Evolutionary conservation across 495 filamentous ascomycete genomes (phyloP), one percentile per base, ranked within the genome.

Genomic region (Elasticomyces elasticus): DNA sequence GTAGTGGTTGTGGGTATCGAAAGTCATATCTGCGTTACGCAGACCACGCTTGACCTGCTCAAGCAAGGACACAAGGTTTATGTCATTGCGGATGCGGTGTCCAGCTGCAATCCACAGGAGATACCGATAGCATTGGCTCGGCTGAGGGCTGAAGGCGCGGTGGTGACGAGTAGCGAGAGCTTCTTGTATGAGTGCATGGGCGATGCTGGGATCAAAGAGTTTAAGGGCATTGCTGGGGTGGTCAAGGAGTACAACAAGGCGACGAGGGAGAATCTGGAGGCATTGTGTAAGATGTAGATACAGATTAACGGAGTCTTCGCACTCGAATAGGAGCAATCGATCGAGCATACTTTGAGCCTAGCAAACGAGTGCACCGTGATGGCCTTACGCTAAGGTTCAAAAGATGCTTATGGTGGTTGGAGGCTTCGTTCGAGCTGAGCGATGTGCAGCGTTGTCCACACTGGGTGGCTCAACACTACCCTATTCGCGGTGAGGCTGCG

Each of bases 161-260:
- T 81, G 12, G 78, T 98, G 15, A 95, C 89, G 44, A 87, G 83
- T 42, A 94, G 87, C 69, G 92, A 98, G 80, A 85, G 87, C 67
- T 86, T 83, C 70, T 59, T 97, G 58, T 98, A 92, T 73, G 91
- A 97, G 75, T 84, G 82, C 65, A 79, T 98, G 81, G 87, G 88
- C 19, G 89, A 96, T 76, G 86, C 92, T 17, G 74, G 65, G 4
- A 84, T 86, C 62, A 67, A 73, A 6, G 81, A 87, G 79, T 76
- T 97, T 65, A 80, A 75, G 69, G 71, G 67, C 30, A 75, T 96
- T 45, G 83, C 81, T 57, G 74, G 71, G 58, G 56, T 96, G 58
- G 84, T 98, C 2, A 95, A 88, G 80, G 76, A 79, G 55, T 81
- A 78, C 58, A 49, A 61, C 62, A 37, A 69, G 70, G 28, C 61